Base-by-base conservation (phyloP, 2,329 filamentous ascomycete genomes). In the Trichoderma semiorbis region DNA sequence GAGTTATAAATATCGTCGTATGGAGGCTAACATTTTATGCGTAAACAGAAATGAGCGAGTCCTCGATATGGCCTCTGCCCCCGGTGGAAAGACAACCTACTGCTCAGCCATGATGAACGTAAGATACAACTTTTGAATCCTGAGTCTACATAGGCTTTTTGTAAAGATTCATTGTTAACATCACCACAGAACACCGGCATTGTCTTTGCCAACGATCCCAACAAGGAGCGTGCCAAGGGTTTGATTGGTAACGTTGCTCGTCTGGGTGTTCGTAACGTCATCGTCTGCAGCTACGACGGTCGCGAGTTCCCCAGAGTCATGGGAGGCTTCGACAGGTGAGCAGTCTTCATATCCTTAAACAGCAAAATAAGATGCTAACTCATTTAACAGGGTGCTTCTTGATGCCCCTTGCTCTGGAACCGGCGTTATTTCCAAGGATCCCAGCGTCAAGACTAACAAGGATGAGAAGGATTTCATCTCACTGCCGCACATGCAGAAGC, bases 361-460 rank as follows among this genome's bases (percentile, higher is more conserved):
- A 32, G 2, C 10, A 5, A 7, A 28, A 47, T 7, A 2, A 39
- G 68, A 57, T 12, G 12, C 69, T 71, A 21, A 72, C 39, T 2
- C 1, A 18, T 1, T 6, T n/a, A 26, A 53, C 8, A 72, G 72
- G 74, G 94, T 99, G 7, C 85, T 98, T 60, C 92, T 98, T 72
- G 95, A 99, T 83, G 95, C 94, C 1, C 96, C 96, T 5, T 98
- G 96, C 84, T 97, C 95, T 3, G 95, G 96, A 76, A 99, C 96
- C 1, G 96, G 96, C 78, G 96, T 99, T 79, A 99, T 99, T 75
- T 92, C 94, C 74, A 99, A 99, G 85, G 96, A 99, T 82, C 90
- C 95, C 36, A 94, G 92, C 75, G 94, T 99, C 76, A 99, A 99
- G 88, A 98, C 95, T 28, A 98, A 98, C 86, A 98, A 98, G 87